Percentiles rank a stretch among this genome's conserved stretches.
phyloP scores from a whole-genome alignment of 1,284 basidiomycete species.

The Pulchroboletus neoregius region DNA sequence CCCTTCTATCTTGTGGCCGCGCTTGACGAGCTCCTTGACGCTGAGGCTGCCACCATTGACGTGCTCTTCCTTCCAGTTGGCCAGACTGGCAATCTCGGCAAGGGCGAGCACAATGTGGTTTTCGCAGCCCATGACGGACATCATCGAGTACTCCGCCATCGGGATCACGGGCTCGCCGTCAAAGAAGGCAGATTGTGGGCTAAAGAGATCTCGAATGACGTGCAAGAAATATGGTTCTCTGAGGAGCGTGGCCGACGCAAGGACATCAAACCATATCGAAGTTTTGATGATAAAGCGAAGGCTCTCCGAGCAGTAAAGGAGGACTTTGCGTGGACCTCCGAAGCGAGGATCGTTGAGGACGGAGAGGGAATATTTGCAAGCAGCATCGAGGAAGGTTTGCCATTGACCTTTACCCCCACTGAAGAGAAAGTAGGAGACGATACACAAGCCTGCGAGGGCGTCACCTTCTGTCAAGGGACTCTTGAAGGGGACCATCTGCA shows the following conservation, averaged over 20 bases:
- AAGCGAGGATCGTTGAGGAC: slow-evolving; percentile 38
- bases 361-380: slow-evolving; percentile 48
- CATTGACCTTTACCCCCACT: slow-evolving; percentile 66
- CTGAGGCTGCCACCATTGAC: slow-evolving; percentile 43
- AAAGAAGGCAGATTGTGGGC: slow-evolving; percentile 36
- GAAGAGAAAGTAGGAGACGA: slow-evolving; percentile 72
- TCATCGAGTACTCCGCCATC: slow-evolving; percentile 52
- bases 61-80: slow-evolving; percentile 57
- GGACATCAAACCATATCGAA: slow-evolving; percentile 81
- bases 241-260: slow-evolving; percentile 67
- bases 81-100: slow-evolving; percentile 65
- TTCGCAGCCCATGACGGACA: slow-evolving; percentile 81
- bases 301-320: slow-evolving; percentile 44
- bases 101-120: slow-evolving; percentile 73
- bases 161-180: slow-evolving; percentile 27
- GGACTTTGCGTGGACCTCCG: slow-evolving; percentile 42
- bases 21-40: slow-evolving; percentile 53
- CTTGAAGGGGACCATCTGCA: slow-evolving; percentile 28
- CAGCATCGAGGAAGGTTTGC: slow-evolving; percentile 60
- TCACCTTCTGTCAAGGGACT: slow-evolving; percentile 50
- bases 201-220: slow-evolving; percentile 56
- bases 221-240: slow-evolving; percentile 53
- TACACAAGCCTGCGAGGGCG: slow-evolving; percentile 71
- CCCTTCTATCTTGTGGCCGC: slow-evolving; percentile 51
- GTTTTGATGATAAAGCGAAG: slow-evolving; percentile 72